These are phyloP conservation scores for Ammopiptanthus mongolicus DNA, from an alignment of 306 rosid species.

Conservation along the genomic window DNA sequence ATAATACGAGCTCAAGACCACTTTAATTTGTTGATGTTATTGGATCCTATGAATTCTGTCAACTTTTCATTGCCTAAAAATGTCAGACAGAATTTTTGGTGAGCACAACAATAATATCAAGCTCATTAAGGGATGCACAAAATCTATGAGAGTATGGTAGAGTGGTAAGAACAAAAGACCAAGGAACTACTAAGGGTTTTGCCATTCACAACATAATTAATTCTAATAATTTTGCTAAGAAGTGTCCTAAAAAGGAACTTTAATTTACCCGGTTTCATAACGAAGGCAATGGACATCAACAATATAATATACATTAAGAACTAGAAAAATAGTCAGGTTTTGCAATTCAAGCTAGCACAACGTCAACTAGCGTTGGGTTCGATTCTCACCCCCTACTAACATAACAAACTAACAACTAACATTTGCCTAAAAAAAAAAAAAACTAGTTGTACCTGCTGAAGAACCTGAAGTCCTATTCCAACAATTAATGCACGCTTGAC, in stretches of 20 bases:
- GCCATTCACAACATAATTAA: not conserved
- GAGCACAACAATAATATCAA: not conserved
- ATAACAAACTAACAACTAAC: too few relatives aligned
- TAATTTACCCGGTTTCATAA: not conserved
- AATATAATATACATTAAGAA: too few relatives aligned
- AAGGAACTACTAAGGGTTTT: too few relatives aligned
- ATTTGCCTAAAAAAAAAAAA: too few relatives aligned
- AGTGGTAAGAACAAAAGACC: not conserved
- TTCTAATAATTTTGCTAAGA: not conserved
- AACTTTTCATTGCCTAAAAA: not conserved
- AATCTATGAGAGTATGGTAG: not conserved
- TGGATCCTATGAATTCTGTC: not conserved
- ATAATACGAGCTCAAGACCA: not conserved
- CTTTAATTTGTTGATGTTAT: not conserved
- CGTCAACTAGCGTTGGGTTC: not conserved
- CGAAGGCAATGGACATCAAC: not conserved
- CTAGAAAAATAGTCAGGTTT: not conserved
- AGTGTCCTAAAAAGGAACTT: too few relatives aligned
- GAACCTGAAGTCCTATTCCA: constrained; percentile 88
- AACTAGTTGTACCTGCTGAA: constrained; percentile 82
- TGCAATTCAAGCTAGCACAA: not conserved
- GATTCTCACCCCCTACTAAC: too few relatives aligned
- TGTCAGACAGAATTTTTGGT: not conserved
- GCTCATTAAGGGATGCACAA: too few relatives aligned
- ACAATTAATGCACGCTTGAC: constrained; percentile 79